These are phyloP conservation scores for Schoenoplectus triqueter DNA, from an alignment of 202 grass and related monocot genomes.

Conservation along the genomic window DNA sequence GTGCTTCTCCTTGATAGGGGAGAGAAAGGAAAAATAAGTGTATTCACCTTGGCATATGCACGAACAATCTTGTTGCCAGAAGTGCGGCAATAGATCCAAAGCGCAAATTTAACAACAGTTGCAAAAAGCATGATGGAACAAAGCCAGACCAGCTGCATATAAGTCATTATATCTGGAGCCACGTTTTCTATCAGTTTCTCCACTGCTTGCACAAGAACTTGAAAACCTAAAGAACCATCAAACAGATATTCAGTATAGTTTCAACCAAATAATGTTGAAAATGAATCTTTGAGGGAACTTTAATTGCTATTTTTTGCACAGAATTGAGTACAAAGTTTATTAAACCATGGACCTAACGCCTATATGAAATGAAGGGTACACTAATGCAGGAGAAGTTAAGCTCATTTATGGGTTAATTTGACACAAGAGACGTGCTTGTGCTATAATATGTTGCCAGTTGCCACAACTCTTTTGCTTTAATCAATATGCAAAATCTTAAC, in stretches of 20 bases:
- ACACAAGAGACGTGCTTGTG: not conserved
- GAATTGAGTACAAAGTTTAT: not conserved
- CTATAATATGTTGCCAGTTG: not conserved
- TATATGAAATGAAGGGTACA: not conserved
- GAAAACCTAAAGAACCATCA: slow-evolving; percentile 64
- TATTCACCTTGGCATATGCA: slow-evolving; percentile 82
- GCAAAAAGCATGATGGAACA: slow-evolving; percentile 97
- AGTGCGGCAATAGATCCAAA: slow-evolving; percentile 93
- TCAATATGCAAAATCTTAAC: not conserved
- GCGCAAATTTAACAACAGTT: slow-evolving; percentile 76
- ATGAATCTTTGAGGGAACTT: not conserved
- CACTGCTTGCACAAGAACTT: slow-evolving; percentile 85
- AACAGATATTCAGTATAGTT: not conserved
- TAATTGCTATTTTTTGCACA: not conserved
- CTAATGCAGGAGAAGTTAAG: not conserved
- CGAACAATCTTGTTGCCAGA: slow-evolving; percentile 94
- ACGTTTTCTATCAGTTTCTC: slow-evolving; percentile 70
- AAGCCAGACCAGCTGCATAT: slow-evolving; percentile 71
- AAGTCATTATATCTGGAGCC: slow-evolving; percentile 58
- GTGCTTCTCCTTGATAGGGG: not conserved
- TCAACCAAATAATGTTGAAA: slow-evolving; percentile 7
- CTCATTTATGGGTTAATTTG: not conserved
- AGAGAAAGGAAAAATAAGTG: not conserved
- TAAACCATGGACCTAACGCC: not conserved
- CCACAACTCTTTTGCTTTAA: not conserved